Conservation (phyloP, 139 green algal species). For the Tetradesmus lagerheimii region DNA sequence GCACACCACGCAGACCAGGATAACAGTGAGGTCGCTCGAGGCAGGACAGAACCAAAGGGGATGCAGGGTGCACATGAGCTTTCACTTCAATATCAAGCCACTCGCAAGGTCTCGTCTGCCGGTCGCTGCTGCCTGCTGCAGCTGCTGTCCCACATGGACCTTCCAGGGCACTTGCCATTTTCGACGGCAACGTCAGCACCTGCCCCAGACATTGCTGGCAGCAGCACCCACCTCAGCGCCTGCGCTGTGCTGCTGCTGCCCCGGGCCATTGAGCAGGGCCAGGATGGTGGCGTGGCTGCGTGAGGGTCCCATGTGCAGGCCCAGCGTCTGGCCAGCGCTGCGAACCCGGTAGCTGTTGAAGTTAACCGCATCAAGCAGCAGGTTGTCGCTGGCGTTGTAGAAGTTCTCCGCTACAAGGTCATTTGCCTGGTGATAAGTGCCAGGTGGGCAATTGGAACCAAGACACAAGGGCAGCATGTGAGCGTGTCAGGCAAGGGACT, state of each 20-base stretch:
- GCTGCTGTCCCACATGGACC: not conserved
- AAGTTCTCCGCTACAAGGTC: slow-evolving; percentile 37
- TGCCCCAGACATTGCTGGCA: not conserved
- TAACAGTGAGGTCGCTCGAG: too few relatives aligned
- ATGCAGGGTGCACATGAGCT: too few relatives aligned
- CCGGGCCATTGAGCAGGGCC: not conserved
- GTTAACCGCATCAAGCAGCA: slow-evolving; percentile 27
- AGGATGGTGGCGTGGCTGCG: slow-evolving; percentile 33
- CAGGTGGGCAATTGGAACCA: too few relatives aligned
- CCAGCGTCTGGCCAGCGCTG: not conserved
- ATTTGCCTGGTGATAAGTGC: slow-evolving; percentile 3
- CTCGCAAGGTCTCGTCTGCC: too few relatives aligned
- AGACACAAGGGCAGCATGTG: too few relatives aligned
- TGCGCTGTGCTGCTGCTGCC: not conserved
- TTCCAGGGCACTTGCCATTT: not conserved
- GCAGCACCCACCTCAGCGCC: not conserved
- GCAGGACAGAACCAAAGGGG: too few relatives aligned
- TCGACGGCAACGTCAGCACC: not conserved
- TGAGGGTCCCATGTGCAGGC: slow-evolving; percentile 11
- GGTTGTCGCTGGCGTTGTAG: not conserved
- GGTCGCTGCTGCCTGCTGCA: not conserved
- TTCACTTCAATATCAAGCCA: too few relatives aligned
- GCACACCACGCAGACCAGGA: too few relatives aligned
- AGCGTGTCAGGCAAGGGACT: too few relatives aligned
- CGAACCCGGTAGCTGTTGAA: slow-evolving; percentile 37